Evolutionary conservation across 169 alveolate genomes (phyloP).

Genomic region (Plasmodium cynomolgi): DNA sequence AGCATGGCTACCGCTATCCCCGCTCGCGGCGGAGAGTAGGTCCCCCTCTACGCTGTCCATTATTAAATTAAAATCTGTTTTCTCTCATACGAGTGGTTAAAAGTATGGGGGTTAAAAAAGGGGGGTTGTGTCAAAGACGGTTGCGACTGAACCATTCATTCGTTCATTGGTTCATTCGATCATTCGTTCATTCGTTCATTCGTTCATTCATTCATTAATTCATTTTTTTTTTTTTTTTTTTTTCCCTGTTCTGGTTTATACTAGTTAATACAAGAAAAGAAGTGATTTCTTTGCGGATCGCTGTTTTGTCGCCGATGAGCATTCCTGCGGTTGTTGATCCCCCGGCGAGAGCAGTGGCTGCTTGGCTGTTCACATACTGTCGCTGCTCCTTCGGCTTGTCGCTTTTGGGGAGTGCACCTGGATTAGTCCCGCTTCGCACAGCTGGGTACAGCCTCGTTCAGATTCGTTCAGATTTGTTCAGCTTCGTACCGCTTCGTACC

Average conservation of each 20-base stretch:
- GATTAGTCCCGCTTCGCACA: neutral
- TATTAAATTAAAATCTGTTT: neutral
- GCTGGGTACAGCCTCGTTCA: neutral
- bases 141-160: neutral
- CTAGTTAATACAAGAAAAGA: neutral
- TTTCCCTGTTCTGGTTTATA: neutral
- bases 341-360: neutral
- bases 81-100: neutral
- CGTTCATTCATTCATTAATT: too few relatives aligned
- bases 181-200: too few relatives aligned
- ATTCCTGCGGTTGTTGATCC: neutral
- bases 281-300: neutral
- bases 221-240: too few relatives aligned
- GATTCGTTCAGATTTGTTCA: neutral
- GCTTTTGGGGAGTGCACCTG: too few relatives aligned
- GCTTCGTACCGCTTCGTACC: neutral
- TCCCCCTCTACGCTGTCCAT: neutral
- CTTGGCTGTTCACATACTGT: neutral
- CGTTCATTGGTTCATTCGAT: too few relatives aligned
- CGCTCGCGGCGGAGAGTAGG: neutral
- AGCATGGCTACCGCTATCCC: neutral
- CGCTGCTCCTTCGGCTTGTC: neutral
- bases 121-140: neutral
- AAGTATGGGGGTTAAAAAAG: neutral
- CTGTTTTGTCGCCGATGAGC: too few relatives aligned